Evolutionary conservation across 1,284 basidiomycete genomes (phyloP), one percentile per base, ranked within the genome.

Genomic region (Neotropicomus parvogracilis): DNA sequence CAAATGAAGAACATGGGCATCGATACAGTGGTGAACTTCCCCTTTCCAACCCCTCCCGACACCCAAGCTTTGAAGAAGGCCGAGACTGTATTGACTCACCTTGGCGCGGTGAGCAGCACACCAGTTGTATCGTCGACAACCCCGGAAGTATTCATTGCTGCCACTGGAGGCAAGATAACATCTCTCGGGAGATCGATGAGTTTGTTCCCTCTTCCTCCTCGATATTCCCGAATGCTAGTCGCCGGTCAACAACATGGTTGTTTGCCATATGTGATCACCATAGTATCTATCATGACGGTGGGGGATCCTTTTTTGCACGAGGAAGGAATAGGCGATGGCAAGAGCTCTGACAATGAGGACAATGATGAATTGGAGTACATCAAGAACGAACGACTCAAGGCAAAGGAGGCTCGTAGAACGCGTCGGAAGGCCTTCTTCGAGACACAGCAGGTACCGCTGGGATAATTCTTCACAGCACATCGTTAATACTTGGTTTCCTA

Each of bases 1-100:
- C 93, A 97, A 69, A 99, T 99, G 97, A 99, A 99, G 76, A 87
- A 85, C 65, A 98, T 99, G 95, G 93, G 97, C 64, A 95, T 99
- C 52, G 95, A 98, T 62, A 80, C 91, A 0, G 93, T 99, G 19
- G 78, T 91, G 59, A 97, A 98, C 69, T 99, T 99, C 67, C 97
- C 97, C 10, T 99, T 99, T 72, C 97, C 97, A 0, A 98, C 97
- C 0, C 87, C 95, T 9, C 97, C 97, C 0, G 91, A 98, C 64
- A 80, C 88, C n/a, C 60, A 69, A 4, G 79, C 83, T 10, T 73
- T 99, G 24, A 78, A 74, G 46, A 86, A 87, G 60, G 94, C 97
- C 1, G 95, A 99, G 68, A 81, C 78, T 35, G 74, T 87, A 3
- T 75, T 99, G 29, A 79, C 75, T 13, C 79, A 91, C 59, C 80